Base-by-base conservation (phyloP, 345 rosid genomes). In the Eucalyptus curtisii region DNA sequence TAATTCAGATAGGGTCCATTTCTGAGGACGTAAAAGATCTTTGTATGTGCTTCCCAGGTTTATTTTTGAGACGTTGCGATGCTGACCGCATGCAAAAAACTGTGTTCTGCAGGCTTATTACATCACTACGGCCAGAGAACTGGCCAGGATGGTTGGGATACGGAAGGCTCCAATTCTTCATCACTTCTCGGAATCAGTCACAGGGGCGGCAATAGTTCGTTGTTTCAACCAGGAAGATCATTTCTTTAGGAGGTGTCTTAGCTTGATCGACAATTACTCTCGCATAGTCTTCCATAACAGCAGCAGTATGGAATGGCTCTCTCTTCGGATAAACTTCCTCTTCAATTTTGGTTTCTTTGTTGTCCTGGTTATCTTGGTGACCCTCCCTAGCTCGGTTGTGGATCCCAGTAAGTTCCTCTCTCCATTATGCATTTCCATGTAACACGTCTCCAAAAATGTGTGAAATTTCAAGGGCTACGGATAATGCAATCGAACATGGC, bases 231-330 rank as follows among this genome's bases (percentile, higher is more conserved):
- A 95, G 89, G 96, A 95, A 92, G 91, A 93, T 66, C 93, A 94
- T 52, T 97, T 97, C 92, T 89, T 92, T 88, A 86, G 37, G 57
- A 94, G 91, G 88, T 92, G 90, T 89, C 90, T 92, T 89, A 89
- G 90, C 88, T 85, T 94, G 37, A 92, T 94, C 49, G 95, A 96
- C 92, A 92, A 92, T 85, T 94, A 93, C 89, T 96, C 99, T 81
- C 92, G 96, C 10, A 85, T 96, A 19, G 92, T 92, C 64, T 96
- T 97, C 94, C 97, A 96, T 90, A 91, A 95, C 92, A 91, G 90
- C 42, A 93, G 95, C 86, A 93, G 98, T 31, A 96, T 95, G 97
- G 99, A 96, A 90, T 97, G 99, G 99, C 91, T 97, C 81, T 92
- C 96, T 68, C 89, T 96, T 89, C 94, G 99, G 71, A 93, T 95